phyloP scores from a whole-genome alignment of 2,329 filamentous ascomycete species.

The Ilyonectria destructans region DNA sequence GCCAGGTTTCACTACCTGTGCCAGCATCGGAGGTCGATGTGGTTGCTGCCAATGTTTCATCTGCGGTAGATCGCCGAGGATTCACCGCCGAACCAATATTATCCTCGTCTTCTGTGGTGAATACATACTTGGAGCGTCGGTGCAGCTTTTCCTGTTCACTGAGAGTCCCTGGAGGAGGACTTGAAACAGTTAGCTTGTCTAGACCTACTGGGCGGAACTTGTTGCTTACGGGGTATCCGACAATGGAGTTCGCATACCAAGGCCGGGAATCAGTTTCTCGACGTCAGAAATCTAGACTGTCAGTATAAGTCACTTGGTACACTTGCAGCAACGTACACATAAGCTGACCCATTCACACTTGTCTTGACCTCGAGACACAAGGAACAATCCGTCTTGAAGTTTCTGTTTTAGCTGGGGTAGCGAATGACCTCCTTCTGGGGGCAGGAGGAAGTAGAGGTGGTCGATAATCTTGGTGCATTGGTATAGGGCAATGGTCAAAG shows the following conservation, averaged over 20 bases:
- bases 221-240: slow-evolving; percentile 29
- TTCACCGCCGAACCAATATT: slow-evolving; percentile 26
- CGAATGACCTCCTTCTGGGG: slow-evolving; percentile 24
- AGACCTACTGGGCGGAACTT: fast-evolving
- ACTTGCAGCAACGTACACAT: slow-evolving; percentile 27
- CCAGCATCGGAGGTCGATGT: background rate
- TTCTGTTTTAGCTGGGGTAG: slow-evolving; percentile 30
- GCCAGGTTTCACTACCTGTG: slow-evolving; percentile 21
- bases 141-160: slow-evolving; percentile 33
- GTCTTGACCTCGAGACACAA: background rate
- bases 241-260: slow-evolving; percentile 12
- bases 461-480: slow-evolving; percentile 43
- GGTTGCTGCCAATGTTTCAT: fast-evolving
- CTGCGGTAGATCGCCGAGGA: background rate
- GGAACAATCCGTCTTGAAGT: slow-evolving; percentile 23
- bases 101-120: slow-evolving; percentile 37
- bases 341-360: slow-evolving; percentile 20
- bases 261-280: slow-evolving; percentile 26
- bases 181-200: background rate
- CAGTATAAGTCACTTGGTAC: background rate
- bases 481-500: slow-evolving; percentile 30
- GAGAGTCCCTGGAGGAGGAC: background rate
- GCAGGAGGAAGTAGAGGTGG: slow-evolving; percentile 27
- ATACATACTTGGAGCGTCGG: slow-evolving; percentile 41
- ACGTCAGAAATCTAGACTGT: slow-evolving; percentile 34